Evolutionary conservation across 2,329 filamentous ascomycete species (phyloP).

Genomic region (Gyromitra esculenta): DNA sequence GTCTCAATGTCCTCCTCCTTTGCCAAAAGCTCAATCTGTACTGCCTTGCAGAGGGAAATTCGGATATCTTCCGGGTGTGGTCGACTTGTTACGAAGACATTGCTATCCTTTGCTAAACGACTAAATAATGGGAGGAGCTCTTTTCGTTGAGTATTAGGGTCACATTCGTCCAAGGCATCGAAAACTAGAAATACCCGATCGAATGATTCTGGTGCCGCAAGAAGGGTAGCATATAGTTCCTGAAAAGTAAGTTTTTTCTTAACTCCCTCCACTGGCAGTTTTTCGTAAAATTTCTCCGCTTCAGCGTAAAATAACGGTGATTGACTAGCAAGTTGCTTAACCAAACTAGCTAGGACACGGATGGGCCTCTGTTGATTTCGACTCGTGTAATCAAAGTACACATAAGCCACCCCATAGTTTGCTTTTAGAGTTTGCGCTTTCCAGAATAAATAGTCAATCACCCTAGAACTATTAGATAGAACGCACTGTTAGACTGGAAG

Average conservation of each 20-base stretch:
- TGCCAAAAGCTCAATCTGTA: conserved; percentile 10
- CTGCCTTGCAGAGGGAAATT: neutral
- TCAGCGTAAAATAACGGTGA: neutral
- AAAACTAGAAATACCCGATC: conserved; percentile 5
- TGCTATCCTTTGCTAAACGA: neutral
- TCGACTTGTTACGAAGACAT: neutral
- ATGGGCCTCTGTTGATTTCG: neutral
- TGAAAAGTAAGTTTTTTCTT: neutral
- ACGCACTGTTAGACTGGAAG: neutral
- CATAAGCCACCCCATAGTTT: conserved; percentile 2
- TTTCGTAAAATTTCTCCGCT: neutral
- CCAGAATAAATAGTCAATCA: conserved; percentile 9
- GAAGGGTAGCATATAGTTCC: neutral
- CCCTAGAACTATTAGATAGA: neutral
- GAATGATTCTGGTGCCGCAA: conserved; percentile 1
- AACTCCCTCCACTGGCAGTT: neutral
- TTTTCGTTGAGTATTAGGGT: neutral
- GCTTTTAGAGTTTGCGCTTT: neutral
- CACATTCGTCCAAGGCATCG: conserved; percentile 13
- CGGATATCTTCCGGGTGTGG: neutral
- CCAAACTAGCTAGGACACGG: neutral
- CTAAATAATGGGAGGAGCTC: neutral
- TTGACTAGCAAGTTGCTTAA: conserved; percentile 12
- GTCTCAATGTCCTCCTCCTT: neutral
- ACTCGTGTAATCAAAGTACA: conserved; percentile 13